These are phyloP conservation scores for Mucor sp. DNA, from an alignment of 371 early-diverging fungal genomes.

Conservation along the genomic window DNA sequence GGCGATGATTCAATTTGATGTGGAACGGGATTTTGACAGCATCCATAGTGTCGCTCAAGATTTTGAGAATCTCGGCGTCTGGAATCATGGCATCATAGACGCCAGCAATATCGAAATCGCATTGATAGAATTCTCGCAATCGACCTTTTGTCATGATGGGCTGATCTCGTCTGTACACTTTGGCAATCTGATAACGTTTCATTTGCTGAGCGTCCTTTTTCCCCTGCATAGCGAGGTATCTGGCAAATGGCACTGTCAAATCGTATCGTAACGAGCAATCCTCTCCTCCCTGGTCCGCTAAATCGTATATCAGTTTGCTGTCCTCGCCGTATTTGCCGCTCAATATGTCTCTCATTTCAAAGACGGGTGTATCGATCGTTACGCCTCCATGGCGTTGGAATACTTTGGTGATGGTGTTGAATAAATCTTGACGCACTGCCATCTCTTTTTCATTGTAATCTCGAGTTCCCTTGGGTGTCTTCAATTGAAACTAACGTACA, in stretches of 20 bases:
- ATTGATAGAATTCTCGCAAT: constrained; percentile 99
- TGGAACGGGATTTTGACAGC: constrained; percentile 77
- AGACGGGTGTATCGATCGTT: constrained; percentile 99
- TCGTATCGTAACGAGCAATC: constrained; percentile 97
- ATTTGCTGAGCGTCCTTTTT: constrained; percentile 77
- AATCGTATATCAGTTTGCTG: constrained; percentile 97
- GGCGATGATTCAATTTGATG: constrained; percentile 96
- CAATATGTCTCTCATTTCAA: constrained; percentile 91
- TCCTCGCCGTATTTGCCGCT: constrained; percentile 99
- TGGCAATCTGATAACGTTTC: constrained; percentile 99
- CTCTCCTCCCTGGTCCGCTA: constrained; percentile 99
- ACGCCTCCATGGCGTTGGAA: constrained; percentile 98
- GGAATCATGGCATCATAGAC: constrained; percentile 94
- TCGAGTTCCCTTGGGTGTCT: constrained; percentile 77
- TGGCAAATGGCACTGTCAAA: constrained; percentile 99
- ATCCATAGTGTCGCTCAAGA: constrained; percentile 82
- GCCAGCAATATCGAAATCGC: constrained; percentile 99
- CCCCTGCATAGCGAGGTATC: constrained; percentile 95
- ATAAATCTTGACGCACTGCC: constrained; percentile 90
- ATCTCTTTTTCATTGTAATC: constrained; percentile 96
- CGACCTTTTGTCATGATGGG: constrained; percentile 99
- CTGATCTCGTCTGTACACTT: constrained; percentile 99
- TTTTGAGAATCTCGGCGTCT: constrained; percentile 92
- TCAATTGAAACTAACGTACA: constrained; percentile 12
- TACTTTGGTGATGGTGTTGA: constrained; percentile 78